Conservation (phyloP, 208 protist species). For the Trypanosoma scelopori region DNA sequence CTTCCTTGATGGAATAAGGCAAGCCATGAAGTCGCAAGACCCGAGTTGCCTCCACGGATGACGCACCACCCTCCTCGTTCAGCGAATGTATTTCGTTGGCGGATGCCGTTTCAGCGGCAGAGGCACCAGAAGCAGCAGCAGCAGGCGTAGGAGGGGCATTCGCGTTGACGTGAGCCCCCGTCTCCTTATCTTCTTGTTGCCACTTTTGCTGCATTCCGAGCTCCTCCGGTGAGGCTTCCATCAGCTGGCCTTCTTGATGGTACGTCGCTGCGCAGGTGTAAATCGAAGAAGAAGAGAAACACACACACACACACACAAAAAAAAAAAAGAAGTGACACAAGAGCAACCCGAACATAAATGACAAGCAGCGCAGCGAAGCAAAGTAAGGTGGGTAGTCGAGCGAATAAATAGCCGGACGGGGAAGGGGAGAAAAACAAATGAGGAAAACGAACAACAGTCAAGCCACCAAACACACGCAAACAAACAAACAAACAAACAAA, state of each 20-base stretch:
- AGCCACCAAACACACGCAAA: too few relatives aligned
- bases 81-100: not conserved
- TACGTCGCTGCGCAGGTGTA: not conserved
- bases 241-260: not conserved
- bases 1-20: slow-evolving; percentile 36
- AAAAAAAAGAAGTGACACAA: not conserved
- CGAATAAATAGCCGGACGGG: not conserved
- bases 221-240: not conserved
- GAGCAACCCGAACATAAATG: not conserved
- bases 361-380: not conserved
- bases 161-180: too few relatives aligned
- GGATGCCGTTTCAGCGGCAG: not conserved
- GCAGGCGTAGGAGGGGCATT: not conserved
- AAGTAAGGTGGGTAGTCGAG: not conserved
- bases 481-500: slow-evolving; percentile 17
- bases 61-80: not conserved
- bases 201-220: not conserved
- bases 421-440: too few relatives aligned
- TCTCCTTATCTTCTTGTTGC: not conserved
- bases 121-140: not conserved
- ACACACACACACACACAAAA: not conserved
- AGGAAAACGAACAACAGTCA: too few relatives aligned
- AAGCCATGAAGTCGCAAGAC: slow-evolving; percentile 46
- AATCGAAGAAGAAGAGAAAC: not conserved
- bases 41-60: not conserved